These are phyloP conservation scores for Fusarium subglutinans DNA, from an alignment of 2,329 filamentous ascomycete species.

Conservation along the genomic window DNA sequence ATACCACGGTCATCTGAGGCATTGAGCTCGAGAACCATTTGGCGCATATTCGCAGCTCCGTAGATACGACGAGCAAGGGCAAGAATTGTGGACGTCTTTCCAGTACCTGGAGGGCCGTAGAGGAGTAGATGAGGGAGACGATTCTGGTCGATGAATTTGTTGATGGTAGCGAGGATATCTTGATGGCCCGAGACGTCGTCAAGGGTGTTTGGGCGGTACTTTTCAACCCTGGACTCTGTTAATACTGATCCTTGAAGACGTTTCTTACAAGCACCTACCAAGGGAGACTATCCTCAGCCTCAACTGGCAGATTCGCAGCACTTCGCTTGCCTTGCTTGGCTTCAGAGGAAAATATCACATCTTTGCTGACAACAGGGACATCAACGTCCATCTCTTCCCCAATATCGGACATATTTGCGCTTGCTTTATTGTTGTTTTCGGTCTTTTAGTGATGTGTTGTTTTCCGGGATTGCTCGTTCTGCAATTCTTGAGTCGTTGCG, in stretches of 20 bases:
- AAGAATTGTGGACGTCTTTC: constrained; percentile 96
- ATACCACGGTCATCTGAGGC: constrained; percentile 97
- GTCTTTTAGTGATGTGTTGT: background rate
- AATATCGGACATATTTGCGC: constrained; percentile 63
- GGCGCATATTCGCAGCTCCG: constrained; percentile 88
- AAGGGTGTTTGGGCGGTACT: constrained; percentile 89
- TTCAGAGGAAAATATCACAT: constrained; percentile 76
- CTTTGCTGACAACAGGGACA: constrained; percentile 56
- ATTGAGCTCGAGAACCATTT: constrained; percentile 98
- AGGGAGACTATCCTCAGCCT: constrained; percentile 91
- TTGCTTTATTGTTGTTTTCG: background rate
- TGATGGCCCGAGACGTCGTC: constrained; percentile 96
- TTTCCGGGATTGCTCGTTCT: background rate
- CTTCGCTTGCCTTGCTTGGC: constrained; percentile 89
- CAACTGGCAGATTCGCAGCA: constrained; percentile 90
- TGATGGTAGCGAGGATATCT: constrained; percentile 96
- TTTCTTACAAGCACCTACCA: constrained; percentile 66
- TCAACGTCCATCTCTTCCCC: constrained; percentile 72
- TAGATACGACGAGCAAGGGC: constrained; percentile 95
- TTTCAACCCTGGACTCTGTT: constrained; percentile 78
- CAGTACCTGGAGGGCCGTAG: constrained; percentile 95
- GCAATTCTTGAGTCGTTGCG: background rate
- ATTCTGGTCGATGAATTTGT: constrained; percentile 96
- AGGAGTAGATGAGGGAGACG: constrained; percentile 94
- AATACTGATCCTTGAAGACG: background rate